A percentile compares a stretch with the other conserved stretches of the same genome.
phyloP scores from a whole-genome alignment of 352 stramenopile genomes.

The Aphanomyces invadans region DNA sequence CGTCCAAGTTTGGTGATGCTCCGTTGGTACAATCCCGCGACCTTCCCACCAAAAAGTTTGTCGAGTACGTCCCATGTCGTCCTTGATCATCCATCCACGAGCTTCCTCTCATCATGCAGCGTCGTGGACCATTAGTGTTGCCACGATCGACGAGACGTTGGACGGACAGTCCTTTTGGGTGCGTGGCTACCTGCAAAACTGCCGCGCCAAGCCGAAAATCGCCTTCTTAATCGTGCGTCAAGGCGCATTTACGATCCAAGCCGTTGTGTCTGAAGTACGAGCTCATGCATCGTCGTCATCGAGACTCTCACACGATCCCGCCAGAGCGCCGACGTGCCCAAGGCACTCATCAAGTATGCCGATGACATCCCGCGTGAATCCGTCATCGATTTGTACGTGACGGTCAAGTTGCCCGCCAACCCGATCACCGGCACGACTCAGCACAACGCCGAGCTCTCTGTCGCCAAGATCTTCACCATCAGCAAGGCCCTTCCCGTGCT shows the following conservation, averaged over 20 bases:
- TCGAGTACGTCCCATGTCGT: constrained; percentile 39
- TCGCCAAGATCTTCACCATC: constrained; percentile 93
- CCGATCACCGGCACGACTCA: constrained; percentile 92
- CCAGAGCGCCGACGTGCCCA: constrained; percentile 81
- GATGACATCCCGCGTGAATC: constrained; percentile 91
- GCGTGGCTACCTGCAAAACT: constrained; percentile 91
- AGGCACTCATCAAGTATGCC: constrained; percentile 97
- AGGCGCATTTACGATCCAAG: constrained; percentile 95
- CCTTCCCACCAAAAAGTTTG: constrained; percentile 66
- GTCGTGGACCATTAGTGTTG: constrained; percentile 41
- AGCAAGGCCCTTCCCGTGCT: constrained; percentile 89
- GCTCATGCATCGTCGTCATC: not conserved
- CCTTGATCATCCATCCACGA: constrained; percentile 33
- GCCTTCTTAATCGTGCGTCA: constrained; percentile 97
- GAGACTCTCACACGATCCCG: constrained; percentile 16
- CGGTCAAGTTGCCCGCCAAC: constrained; percentile 76
- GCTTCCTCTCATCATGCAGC: constrained; percentile 38
- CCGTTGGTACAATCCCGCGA: constrained; percentile 87
- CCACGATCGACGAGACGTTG: constrained; percentile 66
- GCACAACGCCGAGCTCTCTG: constrained; percentile 91
- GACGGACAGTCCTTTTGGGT: constrained; percentile 91
- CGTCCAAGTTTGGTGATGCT: constrained; percentile 77
- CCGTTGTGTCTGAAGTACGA: constrained; percentile 53
- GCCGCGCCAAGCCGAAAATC: constrained; percentile 90
- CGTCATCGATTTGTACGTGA: constrained; percentile 94